Base-by-base conservation (phyloP, 495 filamentous ascomycete genomes). In the Evernia prunastri region DNA sequence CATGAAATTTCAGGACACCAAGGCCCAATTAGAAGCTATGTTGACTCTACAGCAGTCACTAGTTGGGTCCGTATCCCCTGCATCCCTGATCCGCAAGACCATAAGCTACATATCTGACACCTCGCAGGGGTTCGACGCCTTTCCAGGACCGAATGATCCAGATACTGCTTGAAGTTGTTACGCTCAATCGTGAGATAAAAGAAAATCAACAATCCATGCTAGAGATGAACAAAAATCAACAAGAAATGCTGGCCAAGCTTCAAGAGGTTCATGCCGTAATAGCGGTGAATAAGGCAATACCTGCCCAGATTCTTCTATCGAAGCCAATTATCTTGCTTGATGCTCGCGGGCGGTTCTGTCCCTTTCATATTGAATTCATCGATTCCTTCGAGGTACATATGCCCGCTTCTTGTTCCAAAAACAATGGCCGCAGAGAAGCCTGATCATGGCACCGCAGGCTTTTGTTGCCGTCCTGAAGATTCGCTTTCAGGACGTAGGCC, bases 331-430 rank as follows among this genome's bases (percentile, higher is more conserved):
- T 59, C 25, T 20, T 59, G 13, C 57, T 59, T 25, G 57, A 59
- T 20, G 57, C 57, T 43, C 23, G 57, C 13, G 37, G 57, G 2
- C 37, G 57, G 17, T 18, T 9, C 20, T 18, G 10, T 31, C 57
- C 36, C 3, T 43, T 59, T 8, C 57, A 59, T 31, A 37, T 43
- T 58, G 56, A 58, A 27, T 58, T 42, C 36, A 27, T 42, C 36
- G 36, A 39, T 11, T 58, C n/a, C 39, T 36, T 36, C 18, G 56
- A 58, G 9, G 56, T 59, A 40, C 15, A 25, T 29, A 15, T 31
- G 20, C 11, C 4, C 12, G 10, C 36, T 0, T 39, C 7, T 2
- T 23, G 0, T 37, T 17, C 56, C 7, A 37, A 58, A 11, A 2
- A n/a, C n/a, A n/a, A n/a, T n/a, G n/a, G n/a, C n/a, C n/a, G 37